A percentile compares a stretch with the other conserved stretches of the same genome.
Conservation (phyloP, 768 basidiomycete genomes). For the Psilocybe cyanescens region DNA sequence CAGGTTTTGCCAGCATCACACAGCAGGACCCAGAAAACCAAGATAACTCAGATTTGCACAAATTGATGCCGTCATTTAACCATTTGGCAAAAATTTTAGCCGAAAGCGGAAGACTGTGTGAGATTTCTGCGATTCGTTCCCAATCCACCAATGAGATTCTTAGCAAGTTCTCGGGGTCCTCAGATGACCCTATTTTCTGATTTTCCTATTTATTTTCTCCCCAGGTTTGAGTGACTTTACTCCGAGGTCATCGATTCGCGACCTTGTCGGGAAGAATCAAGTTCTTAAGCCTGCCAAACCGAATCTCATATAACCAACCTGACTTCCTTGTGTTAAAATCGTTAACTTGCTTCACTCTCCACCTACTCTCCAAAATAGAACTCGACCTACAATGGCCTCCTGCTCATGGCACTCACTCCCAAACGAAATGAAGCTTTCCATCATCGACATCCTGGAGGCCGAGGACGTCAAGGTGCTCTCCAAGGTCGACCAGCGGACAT, state of each 20-base stretch:
- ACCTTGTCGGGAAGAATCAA: conserved; percentile 15
- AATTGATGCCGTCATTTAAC: background rate
- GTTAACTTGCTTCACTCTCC: background rate
- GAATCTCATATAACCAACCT: conserved; percentile 11
- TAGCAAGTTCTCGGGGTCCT: background rate
- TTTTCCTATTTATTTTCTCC: conserved; percentile 5
- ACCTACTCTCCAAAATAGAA: conserved; percentile 15
- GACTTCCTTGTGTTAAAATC: conserved; percentile 2
- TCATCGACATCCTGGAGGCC: conserved; percentile 53
- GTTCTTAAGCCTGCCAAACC: background rate
- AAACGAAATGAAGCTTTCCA: conserved; percentile 63
- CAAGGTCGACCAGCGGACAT: conserved; percentile 50
- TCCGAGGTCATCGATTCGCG: conserved; percentile 19
- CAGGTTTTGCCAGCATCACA: conserved; percentile 1
- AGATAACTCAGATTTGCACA: background rate
- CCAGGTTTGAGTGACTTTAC: background rate
- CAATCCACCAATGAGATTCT: background rate
- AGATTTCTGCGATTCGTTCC: background rate
- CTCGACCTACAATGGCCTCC: conserved; percentile 22
- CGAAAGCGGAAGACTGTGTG: background rate
- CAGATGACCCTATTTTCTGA: background rate
- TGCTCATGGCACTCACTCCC: conserved; percentile 62
- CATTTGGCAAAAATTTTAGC: background rate
- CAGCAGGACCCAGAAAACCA: conserved; percentile 3
- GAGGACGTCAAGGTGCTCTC: conserved; percentile 52